Base-by-base conservation (phyloP, 441 rosid genomes). In the Arabidopsis hybrid region DNA sequence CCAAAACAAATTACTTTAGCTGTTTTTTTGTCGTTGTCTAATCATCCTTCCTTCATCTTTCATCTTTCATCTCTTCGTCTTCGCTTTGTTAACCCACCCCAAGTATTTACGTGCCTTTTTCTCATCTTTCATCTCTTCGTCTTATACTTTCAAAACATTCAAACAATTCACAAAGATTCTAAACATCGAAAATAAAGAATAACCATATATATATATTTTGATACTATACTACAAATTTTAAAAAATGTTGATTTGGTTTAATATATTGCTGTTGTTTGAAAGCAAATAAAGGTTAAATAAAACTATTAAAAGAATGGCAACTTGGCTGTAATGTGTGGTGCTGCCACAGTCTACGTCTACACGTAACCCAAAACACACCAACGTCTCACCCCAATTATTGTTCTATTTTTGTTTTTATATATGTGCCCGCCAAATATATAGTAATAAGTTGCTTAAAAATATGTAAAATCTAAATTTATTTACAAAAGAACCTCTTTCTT, bases 321-420 rank as follows among this genome's bases (percentile, higher is more conserved):
- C 49, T 65, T 64, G 72, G 80, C 56, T 70, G 63, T 32, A 59
- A 71, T 49, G 72, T 77, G 72, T 71, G 80, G 76, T 65, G 45
- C 52, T 59, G 51, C 64, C 0, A 51, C 67, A 35, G 56, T 77
- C 67, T 16, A 13, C 36, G 12, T 17, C 73, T 8, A 77, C 77
- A 77, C 77, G 80, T 71, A 65, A 77, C 63, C 47, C 61, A 21
- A 39, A 50, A 40, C 50, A 32, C 40, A 40, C 55, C 60, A 49
- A 49, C 75, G 4, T 49, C 42, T 65, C 42, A 57, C 72, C 51
- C 80, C 76, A 71, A 77, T 71, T 50, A 71, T 71, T 71, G 76
- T 4, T 50, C 11, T 11, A 8, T 34, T 49, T 75, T 76, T 64
- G 67, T 49, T 64, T 42, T 55, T 45, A 8, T 11, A 26, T 21